Percentiles rank a stretch among this genome's conserved stretches.
These are phyloP conservation scores for Lactarius psammicola DNA, from an alignment of 768 basidiomycete genomes.

Conservation along the genomic window DNA sequence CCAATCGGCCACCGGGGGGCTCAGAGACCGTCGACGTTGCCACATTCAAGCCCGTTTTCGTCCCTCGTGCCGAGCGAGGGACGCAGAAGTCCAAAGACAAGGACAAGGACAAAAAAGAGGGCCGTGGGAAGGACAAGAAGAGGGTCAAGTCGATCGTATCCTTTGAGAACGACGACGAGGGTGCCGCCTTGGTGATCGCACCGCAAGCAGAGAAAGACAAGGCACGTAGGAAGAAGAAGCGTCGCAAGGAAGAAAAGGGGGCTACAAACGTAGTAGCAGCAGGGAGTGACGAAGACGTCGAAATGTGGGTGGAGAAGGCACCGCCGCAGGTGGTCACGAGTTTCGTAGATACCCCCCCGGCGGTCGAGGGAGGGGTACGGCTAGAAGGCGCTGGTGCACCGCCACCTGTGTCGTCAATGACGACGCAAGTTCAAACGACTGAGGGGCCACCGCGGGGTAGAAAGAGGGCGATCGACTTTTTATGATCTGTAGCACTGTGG, in stretches of 20 bases:
- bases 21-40: slow-evolving; percentile 48
- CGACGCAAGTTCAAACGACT: not conserved
- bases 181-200: slow-evolving; percentile 34
- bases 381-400: not conserved
- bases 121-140: slow-evolving; percentile 47
- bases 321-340: slow-evolving; percentile 49
- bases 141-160: slow-evolving; percentile 61
- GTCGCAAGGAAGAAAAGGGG: slow-evolving; percentile 36
- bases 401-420: not conserved
- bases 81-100: slow-evolving; percentile 34
- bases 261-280: slow-evolving; percentile 36
- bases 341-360: slow-evolving; percentile 27
- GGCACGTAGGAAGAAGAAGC: slow-evolving; percentile 43
- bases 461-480: slow-evolving; percentile 33
- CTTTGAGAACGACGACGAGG: slow-evolving; percentile 74
- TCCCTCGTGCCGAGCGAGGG: slow-evolving; percentile 52
- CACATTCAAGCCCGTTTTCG: slow-evolving; percentile 90
- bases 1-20: slow-evolving; percentile 5
- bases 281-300: slow-evolving; percentile 41
- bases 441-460: slow-evolving; percentile 30
- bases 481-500: slow-evolving; percentile 26
- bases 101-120: slow-evolving; percentile 30
- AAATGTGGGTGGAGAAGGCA: slow-evolving; percentile 70
- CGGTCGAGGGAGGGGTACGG: not conserved
- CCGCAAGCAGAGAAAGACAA: slow-evolving; percentile 34